Evolutionary conservation across 352 stramenopile genomes (phyloP).

Genomic region (Phytophthora colocasiae): DNA sequence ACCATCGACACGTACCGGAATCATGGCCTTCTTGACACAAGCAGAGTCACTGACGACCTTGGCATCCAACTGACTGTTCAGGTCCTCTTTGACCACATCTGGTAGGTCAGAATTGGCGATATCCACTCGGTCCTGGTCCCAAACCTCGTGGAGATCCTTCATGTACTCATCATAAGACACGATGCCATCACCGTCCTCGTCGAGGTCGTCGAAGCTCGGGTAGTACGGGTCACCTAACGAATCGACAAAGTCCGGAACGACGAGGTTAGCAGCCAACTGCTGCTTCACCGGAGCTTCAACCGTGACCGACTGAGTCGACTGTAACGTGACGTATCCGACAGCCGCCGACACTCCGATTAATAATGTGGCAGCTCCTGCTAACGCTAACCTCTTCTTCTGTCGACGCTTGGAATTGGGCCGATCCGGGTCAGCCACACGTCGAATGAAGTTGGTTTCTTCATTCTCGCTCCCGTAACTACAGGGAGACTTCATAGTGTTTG

Average conservation of each 20-base stretch:
- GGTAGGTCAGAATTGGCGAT: constrained; percentile 42
- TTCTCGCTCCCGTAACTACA: constrained; percentile 64
- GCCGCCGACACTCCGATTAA: constrained; percentile 49
- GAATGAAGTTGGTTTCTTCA: constrained; percentile 67
- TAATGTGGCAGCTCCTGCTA: constrained; percentile 46
- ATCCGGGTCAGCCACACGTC: constrained; percentile 55
- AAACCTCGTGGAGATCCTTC: constrained; percentile 33
- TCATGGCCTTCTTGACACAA: constrained; percentile 53
- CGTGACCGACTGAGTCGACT: neutral
- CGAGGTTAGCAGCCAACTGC: constrained; percentile 25
- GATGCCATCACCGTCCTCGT: constrained; percentile 42
- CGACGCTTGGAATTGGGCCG: constrained; percentile 40
- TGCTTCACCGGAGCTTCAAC: constrained; percentile 19
- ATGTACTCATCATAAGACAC: constrained; percentile 52
- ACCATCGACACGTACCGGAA: constrained; percentile 30
- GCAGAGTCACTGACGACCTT: constrained; percentile 47
- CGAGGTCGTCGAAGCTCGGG: constrained; percentile 45
- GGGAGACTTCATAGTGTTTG: constrained; percentile 57
- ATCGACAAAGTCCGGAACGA: constrained; percentile 41
- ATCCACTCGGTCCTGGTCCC: constrained; percentile 30
- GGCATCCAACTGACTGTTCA: constrained; percentile 43
- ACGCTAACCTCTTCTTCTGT: constrained; percentile 53
- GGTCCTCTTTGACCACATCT: constrained; percentile 42
- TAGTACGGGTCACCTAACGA: constrained; percentile 49
- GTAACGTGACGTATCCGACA: constrained; percentile 52